A percentile compares a stretch with the other conserved stretches of the same genome.
Conservation (phyloP, 2,329 filamentous ascomycete genomes). For the Penicillium sumatraense region DNA sequence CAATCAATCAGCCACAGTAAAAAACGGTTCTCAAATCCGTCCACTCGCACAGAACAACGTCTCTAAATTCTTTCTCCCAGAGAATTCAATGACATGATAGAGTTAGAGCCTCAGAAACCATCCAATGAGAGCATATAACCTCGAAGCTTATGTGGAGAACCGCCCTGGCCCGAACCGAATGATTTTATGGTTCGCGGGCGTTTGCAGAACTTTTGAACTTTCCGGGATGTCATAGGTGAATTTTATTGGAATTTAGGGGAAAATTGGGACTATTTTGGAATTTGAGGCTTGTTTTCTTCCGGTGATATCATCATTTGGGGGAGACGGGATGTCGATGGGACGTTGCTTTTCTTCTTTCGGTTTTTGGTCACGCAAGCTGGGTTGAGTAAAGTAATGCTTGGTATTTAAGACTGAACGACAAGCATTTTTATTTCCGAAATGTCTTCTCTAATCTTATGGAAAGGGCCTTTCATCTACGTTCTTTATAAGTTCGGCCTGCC, state of each 20-base stretch:
- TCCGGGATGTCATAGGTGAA: not conserved
- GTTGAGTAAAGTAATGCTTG: too few relatives aligned
- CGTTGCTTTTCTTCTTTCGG: not conserved
- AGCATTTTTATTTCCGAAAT: too few relatives aligned
- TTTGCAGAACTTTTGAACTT: not conserved
- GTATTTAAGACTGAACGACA: not conserved
- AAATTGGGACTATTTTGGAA: too few relatives aligned
- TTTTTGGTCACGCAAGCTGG: not conserved
- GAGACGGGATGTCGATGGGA: not conserved
- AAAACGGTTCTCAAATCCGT: too few relatives aligned
- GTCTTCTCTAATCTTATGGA: too few relatives aligned
- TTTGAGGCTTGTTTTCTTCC: too few relatives aligned
- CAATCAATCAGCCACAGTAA: too few relatives aligned
- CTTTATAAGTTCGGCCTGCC: too few relatives aligned
- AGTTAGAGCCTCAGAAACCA: not conserved
- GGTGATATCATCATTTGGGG: conserved; percentile 11
- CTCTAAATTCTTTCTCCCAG: not conserved
- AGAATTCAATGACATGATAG: conserved; percentile 14
- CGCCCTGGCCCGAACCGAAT: not conserved
- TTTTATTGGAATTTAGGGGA: too few relatives aligned
- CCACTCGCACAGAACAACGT: not conserved
- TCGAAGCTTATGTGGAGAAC: conserved; percentile 4
- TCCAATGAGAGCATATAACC: not conserved
- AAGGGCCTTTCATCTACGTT: not conserved
- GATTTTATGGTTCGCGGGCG: not conserved